Evolutionary conservation across 2,329 filamentous ascomycete species (phyloP), one percentile per base, ranked within the genome.

Genomic region (Clarireedia monteithiana): DNA sequence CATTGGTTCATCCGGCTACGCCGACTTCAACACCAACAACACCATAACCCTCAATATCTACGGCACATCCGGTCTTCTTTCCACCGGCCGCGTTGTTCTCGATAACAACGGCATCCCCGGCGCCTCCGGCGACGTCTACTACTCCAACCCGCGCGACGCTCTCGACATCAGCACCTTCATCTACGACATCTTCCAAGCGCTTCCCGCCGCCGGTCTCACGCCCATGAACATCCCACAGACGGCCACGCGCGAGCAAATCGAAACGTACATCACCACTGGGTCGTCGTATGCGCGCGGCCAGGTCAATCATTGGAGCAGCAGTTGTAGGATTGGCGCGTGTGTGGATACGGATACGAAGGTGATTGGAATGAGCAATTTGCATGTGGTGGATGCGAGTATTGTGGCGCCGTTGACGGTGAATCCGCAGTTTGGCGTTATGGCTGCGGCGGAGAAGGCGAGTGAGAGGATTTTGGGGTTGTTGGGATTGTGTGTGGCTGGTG

Each of bases 11-110:
- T 68, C 74, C 0, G 78, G 78, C 2, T 73, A 69, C 42, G 64
- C 67, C 1, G 74, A 69, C 7, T 76, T 66, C 61, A 72, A 57
- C 1, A 62, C 64, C 36, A 70, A 71, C 51, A 70, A 75, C 57
- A 79, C 76, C 58, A 76, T 82, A 51, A 81, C 78, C 0, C 70
- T 82, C 20, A 82, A 82, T 64, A 67, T 82, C 4, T 82, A 82
- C 67, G 78, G 78, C 7, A 82, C 79, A 0, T 80, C 77, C 0
- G 79, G 79, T 1, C 69, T 81, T 23, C 71, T 72, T 5, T 81
- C 78, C 2, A 66, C 71, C 0, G 77, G 78, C 1, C 69, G 70
- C 4, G 77, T 80, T 3, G 63, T 71, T 6, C 70, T 80, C 0
- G 74, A 77, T 48, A 65, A 67, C 1, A 72, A 72, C 1, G 75